Evolutionary conservation across 768 basidiomycete genomes (phyloP).

Genomic region (Nidularia pulvinata): DNA sequence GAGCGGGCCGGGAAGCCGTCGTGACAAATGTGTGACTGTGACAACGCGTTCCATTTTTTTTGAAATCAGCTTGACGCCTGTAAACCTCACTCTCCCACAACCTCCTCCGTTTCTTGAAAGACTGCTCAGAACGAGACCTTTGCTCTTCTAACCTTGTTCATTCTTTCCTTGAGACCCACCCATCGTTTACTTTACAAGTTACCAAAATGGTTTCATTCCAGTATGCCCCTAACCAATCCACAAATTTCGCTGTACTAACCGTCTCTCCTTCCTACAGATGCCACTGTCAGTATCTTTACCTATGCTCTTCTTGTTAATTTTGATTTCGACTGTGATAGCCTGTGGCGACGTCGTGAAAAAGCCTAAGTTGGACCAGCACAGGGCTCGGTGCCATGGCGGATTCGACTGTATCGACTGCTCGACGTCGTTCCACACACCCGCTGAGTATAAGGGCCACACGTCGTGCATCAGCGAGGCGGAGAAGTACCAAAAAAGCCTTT

Average conservation of each 20-base stretch:
- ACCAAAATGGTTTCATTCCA: slow-evolving; percentile 27
- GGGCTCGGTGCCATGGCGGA: slow-evolving; percentile 55
- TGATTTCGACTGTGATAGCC: slow-evolving; percentile 29
- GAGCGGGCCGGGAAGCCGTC: no score
- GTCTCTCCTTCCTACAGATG: slow-evolving; percentile 44
- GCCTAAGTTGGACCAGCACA: slow-evolving; percentile 87
- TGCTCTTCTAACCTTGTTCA: no score
- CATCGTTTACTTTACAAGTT: no score
- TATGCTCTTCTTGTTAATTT: background rate
- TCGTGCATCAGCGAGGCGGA: slow-evolving; percentile 89
- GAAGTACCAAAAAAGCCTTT: slow-evolving; percentile 88
- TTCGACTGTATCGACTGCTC: slow-evolving; percentile 91
- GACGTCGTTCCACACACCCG: slow-evolving; percentile 75
- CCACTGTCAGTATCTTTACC: slow-evolving; percentile 48
- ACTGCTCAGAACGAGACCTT: no score
- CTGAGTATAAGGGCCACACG: slow-evolving; percentile 82
- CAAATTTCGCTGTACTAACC: background rate
- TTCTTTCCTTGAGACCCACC: no score
- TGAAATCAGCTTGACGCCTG: no score
- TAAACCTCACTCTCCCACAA: no score
- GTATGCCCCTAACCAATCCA: slow-evolving; percentile 7
- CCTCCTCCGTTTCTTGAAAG: no score
- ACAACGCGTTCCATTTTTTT: no score
- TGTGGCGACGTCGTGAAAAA: slow-evolving; percentile 93
- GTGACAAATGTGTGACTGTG: no score